phyloP scores from a whole-genome alignment of 2,329 filamentous ascomycete genomes.

The Pyrenophora seminiperda region DNA sequence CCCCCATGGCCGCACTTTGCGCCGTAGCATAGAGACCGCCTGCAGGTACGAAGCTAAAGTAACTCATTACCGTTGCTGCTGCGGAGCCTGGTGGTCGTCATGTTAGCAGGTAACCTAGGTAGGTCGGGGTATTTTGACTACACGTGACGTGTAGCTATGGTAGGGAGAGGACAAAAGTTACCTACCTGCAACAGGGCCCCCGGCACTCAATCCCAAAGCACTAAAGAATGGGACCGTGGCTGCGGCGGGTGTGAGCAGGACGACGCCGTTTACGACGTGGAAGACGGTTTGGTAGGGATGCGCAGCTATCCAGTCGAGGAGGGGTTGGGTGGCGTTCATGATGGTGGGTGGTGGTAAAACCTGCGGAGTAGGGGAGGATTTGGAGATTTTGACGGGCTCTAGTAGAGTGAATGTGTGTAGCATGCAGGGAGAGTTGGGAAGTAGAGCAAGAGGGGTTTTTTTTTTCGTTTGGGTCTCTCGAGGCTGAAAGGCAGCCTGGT shows the following conservation, averaged over 20 bases:
- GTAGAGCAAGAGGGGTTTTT: neutral
- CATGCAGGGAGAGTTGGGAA: neutral
- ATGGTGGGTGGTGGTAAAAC: neutral
- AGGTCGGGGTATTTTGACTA: neutral
- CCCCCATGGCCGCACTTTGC: slow-evolving; percentile 43
- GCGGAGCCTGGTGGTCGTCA: slow-evolving; percentile 25
- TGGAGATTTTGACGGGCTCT: neutral
- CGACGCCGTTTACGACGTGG: slow-evolving; percentile 29
- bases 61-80: slow-evolving; percentile 27
- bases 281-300: slow-evolving; percentile 35
- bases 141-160: no score
- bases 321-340: slow-evolving; percentile 10
- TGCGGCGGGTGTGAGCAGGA: slow-evolving; percentile 30
- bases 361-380: neutral
- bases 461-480: neutral
- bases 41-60: slow-evolving; percentile 27
- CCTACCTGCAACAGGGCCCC: slow-evolving; percentile 32
- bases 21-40: slow-evolving; percentile 30
- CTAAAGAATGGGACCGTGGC: slow-evolving; percentile 30
- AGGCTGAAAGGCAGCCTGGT: slow-evolving; percentile 1
- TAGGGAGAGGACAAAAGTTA: neutral
- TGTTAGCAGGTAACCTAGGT: neutral
- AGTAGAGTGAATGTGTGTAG: neutral
- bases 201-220: slow-evolving; percentile 26
- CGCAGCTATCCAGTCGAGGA: slow-evolving; percentile 25